phyloP scores from a whole-genome alignment of 306 rosid species.

The Glycine soja region DNA sequence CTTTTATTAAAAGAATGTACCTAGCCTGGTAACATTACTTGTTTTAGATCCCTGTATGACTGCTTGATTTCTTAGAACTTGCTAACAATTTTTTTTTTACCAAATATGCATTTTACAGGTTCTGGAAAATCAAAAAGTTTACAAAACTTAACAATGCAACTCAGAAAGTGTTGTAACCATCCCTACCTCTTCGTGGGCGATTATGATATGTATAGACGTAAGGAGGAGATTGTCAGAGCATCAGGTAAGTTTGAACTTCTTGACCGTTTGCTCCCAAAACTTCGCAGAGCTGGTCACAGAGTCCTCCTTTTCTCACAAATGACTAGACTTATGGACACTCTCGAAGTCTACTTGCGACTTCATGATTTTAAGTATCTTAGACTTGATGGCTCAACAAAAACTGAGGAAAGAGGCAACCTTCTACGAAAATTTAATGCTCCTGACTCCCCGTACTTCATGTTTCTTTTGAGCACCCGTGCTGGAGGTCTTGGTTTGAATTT shows the following conservation, averaged over 20 bases:
- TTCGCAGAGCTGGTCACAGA: slow-evolving; percentile 90
- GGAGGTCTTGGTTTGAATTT: slow-evolving; percentile 99
- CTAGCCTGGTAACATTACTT: slow-evolving; percentile 7
- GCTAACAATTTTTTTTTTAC: background rate
- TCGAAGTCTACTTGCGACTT: slow-evolving; percentile 84
- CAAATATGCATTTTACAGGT: slow-evolving; percentile 57
- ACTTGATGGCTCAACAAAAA: slow-evolving; percentile 97
- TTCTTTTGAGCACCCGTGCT: slow-evolving; percentile 98
- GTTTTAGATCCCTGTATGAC: slow-evolving; percentile 29
- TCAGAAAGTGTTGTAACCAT: slow-evolving; percentile 97
- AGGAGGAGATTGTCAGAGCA: slow-evolving; percentile 90
- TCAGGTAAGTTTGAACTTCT: slow-evolving; percentile 99
- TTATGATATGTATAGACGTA: slow-evolving; percentile 75
- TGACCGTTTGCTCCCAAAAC: slow-evolving; percentile 98
- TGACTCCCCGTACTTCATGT: slow-evolving; percentile 93
- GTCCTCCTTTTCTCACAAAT: slow-evolving; percentile 97
- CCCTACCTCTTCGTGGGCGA: slow-evolving; percentile 97
- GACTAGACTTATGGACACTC: slow-evolving; percentile 96
- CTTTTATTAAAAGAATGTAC: background rate
- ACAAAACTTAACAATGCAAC: slow-evolving; percentile 98
- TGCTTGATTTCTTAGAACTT: slow-evolving; percentile 2
- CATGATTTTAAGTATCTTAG: slow-evolving; percentile 85
- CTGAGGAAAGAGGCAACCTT: slow-evolving; percentile 91
- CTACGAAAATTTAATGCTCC: slow-evolving; percentile 86
- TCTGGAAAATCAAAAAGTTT: slow-evolving; percentile 96